A percentile compares a stretch with the other conserved stretches of the same genome.
phyloP scores from a whole-genome alignment of 768 basidiomycete genomes.

The Russula lepida region DNA sequence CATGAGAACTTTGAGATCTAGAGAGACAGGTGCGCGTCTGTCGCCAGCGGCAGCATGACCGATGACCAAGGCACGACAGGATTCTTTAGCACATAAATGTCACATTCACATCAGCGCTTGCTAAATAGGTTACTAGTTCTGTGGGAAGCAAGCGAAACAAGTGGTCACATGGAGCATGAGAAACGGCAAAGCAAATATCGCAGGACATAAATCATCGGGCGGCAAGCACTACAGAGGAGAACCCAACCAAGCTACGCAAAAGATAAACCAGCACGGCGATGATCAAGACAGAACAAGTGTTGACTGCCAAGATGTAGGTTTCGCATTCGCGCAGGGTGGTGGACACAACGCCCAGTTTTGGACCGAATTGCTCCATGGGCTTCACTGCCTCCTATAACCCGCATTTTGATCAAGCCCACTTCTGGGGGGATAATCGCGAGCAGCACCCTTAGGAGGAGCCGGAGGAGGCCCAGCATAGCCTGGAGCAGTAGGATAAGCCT shows the following conservation, averaged over 20 bases:
- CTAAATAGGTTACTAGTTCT: slow-evolving; percentile 19
- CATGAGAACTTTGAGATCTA: not conserved
- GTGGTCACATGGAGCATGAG: slow-evolving; percentile 19
- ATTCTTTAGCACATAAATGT: slow-evolving; percentile 13
- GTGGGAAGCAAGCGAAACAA: slow-evolving; percentile 18
- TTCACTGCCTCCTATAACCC: slow-evolving; percentile 20
- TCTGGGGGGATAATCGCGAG: slow-evolving; percentile 22
- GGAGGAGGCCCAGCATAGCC: slow-evolving; percentile 19
- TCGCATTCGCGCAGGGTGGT: slow-evolving; percentile 7
- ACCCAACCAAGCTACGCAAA: slow-evolving; percentile 21
- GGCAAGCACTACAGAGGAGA: slow-evolving; percentile 20
- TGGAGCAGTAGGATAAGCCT: slow-evolving; percentile 19
- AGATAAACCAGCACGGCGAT: slow-evolving; percentile 19
- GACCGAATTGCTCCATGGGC: slow-evolving; percentile 2
- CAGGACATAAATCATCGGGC: slow-evolving; percentile 20
- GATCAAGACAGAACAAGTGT: slow-evolving; percentile 20
- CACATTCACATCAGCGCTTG: slow-evolving; percentile 16
- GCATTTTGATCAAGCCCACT: slow-evolving; percentile 20
- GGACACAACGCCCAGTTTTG: slow-evolving; percentile 8
- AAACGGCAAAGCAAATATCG: slow-evolving; percentile 21
- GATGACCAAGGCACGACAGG: slow-evolving; percentile 2
- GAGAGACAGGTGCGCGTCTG: not conserved
- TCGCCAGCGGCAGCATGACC: slow-evolving; percentile 1
- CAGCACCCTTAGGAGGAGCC: slow-evolving; percentile 19
- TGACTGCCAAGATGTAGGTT: slow-evolving; percentile 17